Conservation (phyloP, 306 rosid genomes). For the Quillaja saponaria region DNA sequence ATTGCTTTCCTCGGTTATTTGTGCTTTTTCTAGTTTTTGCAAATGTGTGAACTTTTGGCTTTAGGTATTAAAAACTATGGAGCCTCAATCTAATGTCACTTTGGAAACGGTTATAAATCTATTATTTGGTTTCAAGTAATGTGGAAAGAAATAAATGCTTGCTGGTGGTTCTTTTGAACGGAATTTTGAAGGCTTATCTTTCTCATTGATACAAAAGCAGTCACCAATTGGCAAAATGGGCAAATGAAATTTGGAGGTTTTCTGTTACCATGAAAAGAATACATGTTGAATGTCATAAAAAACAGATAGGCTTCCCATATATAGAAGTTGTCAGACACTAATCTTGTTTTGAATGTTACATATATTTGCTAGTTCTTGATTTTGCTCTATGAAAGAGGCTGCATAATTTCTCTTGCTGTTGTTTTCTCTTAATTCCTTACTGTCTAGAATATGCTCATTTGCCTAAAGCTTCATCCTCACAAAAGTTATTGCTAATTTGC, state of each 20-base stretch:
- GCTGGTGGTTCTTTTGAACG: too few species aligned
- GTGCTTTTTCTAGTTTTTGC: background rate
- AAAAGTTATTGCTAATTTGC: constrained; percentile 3
- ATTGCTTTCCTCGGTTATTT: constrained; percentile 15
- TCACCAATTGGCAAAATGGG: too few species aligned
- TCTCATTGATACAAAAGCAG: too few species aligned
- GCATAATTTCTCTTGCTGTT: background rate
- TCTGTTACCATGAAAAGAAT: too few species aligned
- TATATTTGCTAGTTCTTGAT: constrained; percentile 11
- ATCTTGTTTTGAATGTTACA: constrained; percentile 9
- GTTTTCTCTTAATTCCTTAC: background rate
- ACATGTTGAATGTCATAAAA: too few species aligned
- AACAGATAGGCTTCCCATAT: too few species aligned
- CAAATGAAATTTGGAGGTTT: too few species aligned
- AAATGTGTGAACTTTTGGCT: constrained; percentile 3
- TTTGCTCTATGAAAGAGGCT: background rate
- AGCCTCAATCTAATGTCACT: background rate
- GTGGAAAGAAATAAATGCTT: too few species aligned
- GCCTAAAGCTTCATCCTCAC: constrained; percentile 1
- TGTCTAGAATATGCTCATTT: background rate
- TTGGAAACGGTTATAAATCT: background rate
- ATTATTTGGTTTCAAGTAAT: background rate
- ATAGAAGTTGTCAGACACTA: background rate
- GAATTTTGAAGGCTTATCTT: too few species aligned
- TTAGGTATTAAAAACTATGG: background rate